Percentiles rank a stretch among this genome's conserved stretches.
Evolutionary conservation across 306 rosid species (phyloP).

Genomic region (Gillenia trifoliata): DNA sequence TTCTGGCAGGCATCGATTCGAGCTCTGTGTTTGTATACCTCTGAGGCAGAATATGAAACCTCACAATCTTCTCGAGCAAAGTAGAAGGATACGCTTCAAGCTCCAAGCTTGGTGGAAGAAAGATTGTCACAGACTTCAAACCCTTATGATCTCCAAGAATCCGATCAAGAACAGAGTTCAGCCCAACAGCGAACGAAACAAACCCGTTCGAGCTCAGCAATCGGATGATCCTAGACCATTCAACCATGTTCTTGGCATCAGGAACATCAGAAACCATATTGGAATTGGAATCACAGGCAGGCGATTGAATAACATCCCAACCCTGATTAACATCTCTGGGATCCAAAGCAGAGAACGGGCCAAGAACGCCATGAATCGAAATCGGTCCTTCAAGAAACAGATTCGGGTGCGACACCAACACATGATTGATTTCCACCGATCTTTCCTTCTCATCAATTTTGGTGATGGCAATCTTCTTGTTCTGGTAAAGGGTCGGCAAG

Average conservation of each 20-base stretch:
- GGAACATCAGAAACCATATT: slow-evolving; percentile 9
- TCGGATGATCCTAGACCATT: slow-evolving; percentile 50
- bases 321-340: slow-evolving; percentile 29
- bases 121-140: slow-evolving; percentile 43
- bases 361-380: slow-evolving; percentile 59
- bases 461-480: slow-evolving; percentile 38
- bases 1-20: slow-evolving; percentile 32
- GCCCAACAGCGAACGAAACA: slow-evolving; percentile 35
- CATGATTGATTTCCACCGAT: slow-evolving; percentile 52
- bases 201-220: slow-evolving; percentile 54
- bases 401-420: slow-evolving; percentile 51
- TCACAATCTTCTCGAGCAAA: slow-evolving; percentile 48
- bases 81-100: slow-evolving; percentile 28
- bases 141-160: slow-evolving; percentile 33
- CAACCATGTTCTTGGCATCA: slow-evolving; percentile 20
- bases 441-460: slow-evolving; percentile 20
- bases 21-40: slow-evolving; percentile 41
- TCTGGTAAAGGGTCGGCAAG: slow-evolving; percentile 39
- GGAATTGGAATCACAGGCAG: slow-evolving; percentile 25
- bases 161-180: slow-evolving; percentile 55
- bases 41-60: slow-evolving; percentile 67
- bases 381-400: slow-evolving; percentile 39
- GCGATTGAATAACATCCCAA: slow-evolving; percentile 30
- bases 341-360: slow-evolving; percentile 43
- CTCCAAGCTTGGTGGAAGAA: slow-evolving; percentile 57